Base-by-base conservation (phyloP, 2,329 filamentous ascomycete species). In the Grosmannia serpens region DNA sequence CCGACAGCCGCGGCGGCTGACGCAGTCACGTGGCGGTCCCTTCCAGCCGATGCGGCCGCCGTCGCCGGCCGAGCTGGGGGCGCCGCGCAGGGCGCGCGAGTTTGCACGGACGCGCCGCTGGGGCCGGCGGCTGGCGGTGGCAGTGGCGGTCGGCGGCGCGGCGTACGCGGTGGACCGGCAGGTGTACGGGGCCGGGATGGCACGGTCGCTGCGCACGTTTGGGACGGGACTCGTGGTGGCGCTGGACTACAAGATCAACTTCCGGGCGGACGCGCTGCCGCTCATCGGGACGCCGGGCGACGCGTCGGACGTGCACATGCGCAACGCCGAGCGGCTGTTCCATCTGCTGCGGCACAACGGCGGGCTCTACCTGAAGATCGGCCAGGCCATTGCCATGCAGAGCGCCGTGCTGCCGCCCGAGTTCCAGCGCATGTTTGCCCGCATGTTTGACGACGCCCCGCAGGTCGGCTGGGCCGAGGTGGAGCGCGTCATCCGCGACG, bases 371-470 rank as follows among this genome's bases (percentile, higher is more conserved):
- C 78, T 97, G 68, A 99, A 99, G 79, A 96, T 99, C 60, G 94
- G 94, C 0, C 94, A 99, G 77, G 94, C 94, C 5, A 92, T 99
- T 64, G 94, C 92, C 17, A 97, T 97, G 94, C 94, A 99, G 77
- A 92, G 88, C 64, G 92, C 92, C 0, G 85, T 97, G 29, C 75
- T 99, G 62, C 94, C 94, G 29, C 89, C 91, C 0, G 91, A 96
- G 71, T 97, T 97, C 66, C 91, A 96, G 75, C 85, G 86, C 67
- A 97, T 96, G 91, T 99, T 99, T 69, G 79, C 87, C 26, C 82
- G 87, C 67, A 96, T 99, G 90, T 99, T 97, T 70, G 94, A 97
- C 69, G 92, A 97, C 75, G 94, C 94, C 62, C 91, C 92, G 44
- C 91, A 96, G 77, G 94, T 95, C 69, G 79, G 81, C 49, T 97